Evolutionary conservation across 495 filamentous ascomycete species (phyloP).

Genomic region (Apodospora peruviana): DNA sequence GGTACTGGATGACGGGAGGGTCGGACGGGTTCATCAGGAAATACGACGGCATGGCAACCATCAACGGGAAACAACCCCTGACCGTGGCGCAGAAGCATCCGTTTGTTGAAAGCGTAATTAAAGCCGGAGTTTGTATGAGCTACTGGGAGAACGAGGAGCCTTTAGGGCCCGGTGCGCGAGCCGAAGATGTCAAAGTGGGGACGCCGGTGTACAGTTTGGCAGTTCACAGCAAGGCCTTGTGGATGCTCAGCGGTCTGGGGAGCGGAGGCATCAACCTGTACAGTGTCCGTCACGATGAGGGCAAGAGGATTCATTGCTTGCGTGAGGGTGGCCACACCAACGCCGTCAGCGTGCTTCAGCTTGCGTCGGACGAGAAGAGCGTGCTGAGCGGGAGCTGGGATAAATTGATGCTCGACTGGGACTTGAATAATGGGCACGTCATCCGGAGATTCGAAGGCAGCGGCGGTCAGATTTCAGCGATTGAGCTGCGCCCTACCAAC

Average conservation of each 20-base stretch:
- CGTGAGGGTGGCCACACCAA: slow-evolving; percentile 69
- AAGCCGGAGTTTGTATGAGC: slow-evolving; percentile 84
- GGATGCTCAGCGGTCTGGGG: slow-evolving; percentile 85
- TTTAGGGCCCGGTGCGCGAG: slow-evolving; percentile 31
- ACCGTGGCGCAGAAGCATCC: slow-evolving; percentile 96
- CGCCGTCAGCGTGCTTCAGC: slow-evolving; percentile 80
- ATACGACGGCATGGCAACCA: slow-evolving; percentile 91
- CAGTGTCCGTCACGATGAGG: slow-evolving; percentile 91
- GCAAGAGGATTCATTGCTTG: slow-evolving; percentile 75
- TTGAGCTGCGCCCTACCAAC: slow-evolving; percentile 79
- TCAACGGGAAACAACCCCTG: slow-evolving; percentile 87
- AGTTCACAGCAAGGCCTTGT: slow-evolving; percentile 80
- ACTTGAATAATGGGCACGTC: slow-evolving; percentile 80
- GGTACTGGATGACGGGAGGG: slow-evolving; percentile 91
- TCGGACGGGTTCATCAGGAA: slow-evolving; percentile 92
- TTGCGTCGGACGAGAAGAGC: slow-evolving; percentile 80
- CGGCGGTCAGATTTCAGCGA: slow-evolving; percentile 78
- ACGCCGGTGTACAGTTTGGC: slow-evolving; percentile 94
- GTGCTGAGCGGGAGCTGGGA: slow-evolving; percentile 96
- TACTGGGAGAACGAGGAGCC: slow-evolving; percentile 90
- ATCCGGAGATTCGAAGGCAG: slow-evolving; percentile 68
- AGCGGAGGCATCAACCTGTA: slow-evolving; percentile 90
- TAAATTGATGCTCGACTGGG: slow-evolving; percentile 90
- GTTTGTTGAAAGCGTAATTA: slow-evolving; percentile 94
- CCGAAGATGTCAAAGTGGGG: slow-evolving; percentile 52